Conservation (phyloP, 2,329 filamentous ascomycete genomes). For the Arthrobotrys entomopaga region DNA sequence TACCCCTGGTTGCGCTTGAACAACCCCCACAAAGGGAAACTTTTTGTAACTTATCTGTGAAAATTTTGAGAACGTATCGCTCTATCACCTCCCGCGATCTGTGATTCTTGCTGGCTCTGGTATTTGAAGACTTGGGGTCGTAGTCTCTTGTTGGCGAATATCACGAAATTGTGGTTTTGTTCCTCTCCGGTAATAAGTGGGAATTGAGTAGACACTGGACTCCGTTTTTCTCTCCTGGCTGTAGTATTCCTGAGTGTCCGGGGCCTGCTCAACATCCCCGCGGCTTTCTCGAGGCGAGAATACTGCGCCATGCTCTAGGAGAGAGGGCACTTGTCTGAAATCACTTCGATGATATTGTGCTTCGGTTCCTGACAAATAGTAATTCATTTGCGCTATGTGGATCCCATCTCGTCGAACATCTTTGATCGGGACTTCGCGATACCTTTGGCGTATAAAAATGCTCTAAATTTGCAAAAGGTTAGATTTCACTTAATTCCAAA, state of each 20-base stretch:
- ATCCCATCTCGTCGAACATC: slow-evolving; percentile 27
- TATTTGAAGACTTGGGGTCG: neutral
- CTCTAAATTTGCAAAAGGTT: slow-evolving; percentile 2
- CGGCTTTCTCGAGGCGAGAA: too few relatives aligned
- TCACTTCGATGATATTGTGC: neutral
- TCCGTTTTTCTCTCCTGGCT: neutral
- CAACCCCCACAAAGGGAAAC: too few relatives aligned
- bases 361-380: slow-evolving; percentile 12
- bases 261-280: too few relatives aligned
- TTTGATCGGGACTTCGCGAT: slow-evolving; percentile 35
- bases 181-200: slow-evolving; percentile 21
- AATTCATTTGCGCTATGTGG: slow-evolving; percentile 25
- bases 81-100: slow-evolving; percentile 4
- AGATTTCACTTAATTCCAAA: too few relatives aligned
- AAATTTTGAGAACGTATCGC: too few relatives aligned
- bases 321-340: slow-evolving; percentile 10
- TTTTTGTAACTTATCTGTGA: too few relatives aligned
- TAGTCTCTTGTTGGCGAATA: too few relatives aligned
- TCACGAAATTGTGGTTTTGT: neutral
- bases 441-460: slow-evolving; percentile 17
- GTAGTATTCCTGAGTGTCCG: neutral
- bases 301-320: neutral
- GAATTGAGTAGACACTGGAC: slow-evolving; percentile 21
- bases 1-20: too few relatives aligned
- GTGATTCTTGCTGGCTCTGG: slow-evolving; percentile 20